Percentiles rank a stretch among this genome's conserved stretches.
Evolutionary conservation across 225 moss, liverwort and hornwort species (phyloP).

Genomic region (Pseudisothecium myosuroides): DNA sequence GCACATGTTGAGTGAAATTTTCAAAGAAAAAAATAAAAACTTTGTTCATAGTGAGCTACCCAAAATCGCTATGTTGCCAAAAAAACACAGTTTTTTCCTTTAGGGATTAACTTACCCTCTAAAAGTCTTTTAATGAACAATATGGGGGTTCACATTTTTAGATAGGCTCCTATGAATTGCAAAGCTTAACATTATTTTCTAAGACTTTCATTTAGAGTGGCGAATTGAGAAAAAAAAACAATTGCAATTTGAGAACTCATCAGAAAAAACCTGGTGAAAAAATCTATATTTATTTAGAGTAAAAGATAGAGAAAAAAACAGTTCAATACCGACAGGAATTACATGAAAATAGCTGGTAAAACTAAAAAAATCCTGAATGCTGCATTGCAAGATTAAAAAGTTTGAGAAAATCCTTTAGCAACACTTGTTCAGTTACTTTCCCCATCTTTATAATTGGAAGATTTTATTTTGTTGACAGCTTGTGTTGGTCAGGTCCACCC

Average conservation of each 20-base stretch:
- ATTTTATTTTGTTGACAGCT: neutral
- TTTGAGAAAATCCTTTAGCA: neutral
- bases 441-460: neutral
- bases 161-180: neutral
- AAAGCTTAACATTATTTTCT: neutral
- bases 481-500: neutral
- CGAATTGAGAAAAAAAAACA: neutral
- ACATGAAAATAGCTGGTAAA: neutral
- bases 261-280: neutral
- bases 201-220: too few species aligned
- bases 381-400: neutral
- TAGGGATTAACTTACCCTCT: rapidly evolving
- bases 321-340: neutral
- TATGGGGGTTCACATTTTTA: neutral
- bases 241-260: neutral
- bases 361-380: neutral
- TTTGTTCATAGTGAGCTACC: too few species aligned
- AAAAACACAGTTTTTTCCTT: too few species aligned
- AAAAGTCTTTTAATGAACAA: neutral
- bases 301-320: rapidly evolving
- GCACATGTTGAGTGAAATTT: too few species aligned
- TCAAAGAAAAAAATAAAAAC: too few species aligned
- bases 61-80: too few species aligned
- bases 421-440: neutral
- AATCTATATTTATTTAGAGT: neutral